These are phyloP conservation scores for Quercus mongolica DNA, from an alignment of 306 rosid genomes.

Conservation along the genomic window DNA sequence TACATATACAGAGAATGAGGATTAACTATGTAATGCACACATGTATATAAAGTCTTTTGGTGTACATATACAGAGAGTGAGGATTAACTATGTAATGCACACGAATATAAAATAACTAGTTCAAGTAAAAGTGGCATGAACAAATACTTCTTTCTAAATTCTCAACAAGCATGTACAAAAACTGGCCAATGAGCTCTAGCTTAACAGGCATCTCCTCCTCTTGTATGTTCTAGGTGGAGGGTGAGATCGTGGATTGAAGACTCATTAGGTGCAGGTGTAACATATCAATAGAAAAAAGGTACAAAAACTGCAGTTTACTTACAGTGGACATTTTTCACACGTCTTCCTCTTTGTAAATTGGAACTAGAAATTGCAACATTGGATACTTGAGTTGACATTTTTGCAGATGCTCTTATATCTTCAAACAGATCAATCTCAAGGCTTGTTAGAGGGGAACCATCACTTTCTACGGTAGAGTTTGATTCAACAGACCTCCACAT, in stretches of 20 bases:
- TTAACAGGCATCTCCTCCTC: no score
- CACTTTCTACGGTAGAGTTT: slow-evolving; percentile 20
- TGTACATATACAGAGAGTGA: not conserved
- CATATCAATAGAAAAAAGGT: no score
- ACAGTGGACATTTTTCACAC: slow-evolving; percentile 18
- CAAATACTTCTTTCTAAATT: not conserved
- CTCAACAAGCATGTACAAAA: not conserved
- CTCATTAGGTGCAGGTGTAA: no score
- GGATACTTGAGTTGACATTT: slow-evolving; percentile 11
- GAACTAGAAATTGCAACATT: slow-evolving; percentile 9
- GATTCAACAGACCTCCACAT: slow-evolving; percentile 45
- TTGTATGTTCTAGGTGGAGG: no score
- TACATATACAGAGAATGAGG: not conserved
- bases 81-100: not conserved
- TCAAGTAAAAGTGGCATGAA: not conserved
- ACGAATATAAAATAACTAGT: not conserved
- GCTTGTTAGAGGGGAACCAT: slow-evolving; percentile 42
- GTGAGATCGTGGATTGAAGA: no score
- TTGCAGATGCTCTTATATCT: slow-evolving; percentile 24
- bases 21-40: not conserved
- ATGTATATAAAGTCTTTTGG: no score
- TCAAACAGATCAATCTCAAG: slow-evolving; percentile 55
- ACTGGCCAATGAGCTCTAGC: not conserved
- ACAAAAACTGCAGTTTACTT: not conserved
- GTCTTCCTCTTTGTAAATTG: slow-evolving; percentile 18